Conservation (phyloP, 2,329 filamentous ascomycete genomes). For the Paradendryphiella salina region DNA sequence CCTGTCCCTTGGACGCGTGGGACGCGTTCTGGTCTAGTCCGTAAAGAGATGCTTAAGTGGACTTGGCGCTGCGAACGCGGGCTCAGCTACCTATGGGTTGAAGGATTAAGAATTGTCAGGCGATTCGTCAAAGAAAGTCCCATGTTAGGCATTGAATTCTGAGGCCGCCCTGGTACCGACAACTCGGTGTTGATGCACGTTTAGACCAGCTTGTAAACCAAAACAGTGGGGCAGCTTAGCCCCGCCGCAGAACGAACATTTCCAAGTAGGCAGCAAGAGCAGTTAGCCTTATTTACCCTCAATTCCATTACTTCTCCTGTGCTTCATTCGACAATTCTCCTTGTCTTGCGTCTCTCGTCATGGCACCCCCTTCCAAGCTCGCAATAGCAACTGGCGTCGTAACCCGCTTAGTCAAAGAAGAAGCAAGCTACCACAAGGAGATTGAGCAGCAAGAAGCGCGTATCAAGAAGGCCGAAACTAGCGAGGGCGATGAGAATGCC, state of each 20-base stretch:
- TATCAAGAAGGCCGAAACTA: conserved; percentile 67
- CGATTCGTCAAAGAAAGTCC: not conserved
- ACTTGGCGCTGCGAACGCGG: conserved; percentile 7
- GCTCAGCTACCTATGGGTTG: not conserved
- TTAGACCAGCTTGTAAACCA: conserved; percentile 2
- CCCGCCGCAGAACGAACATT: conserved; percentile 24
- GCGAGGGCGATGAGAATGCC: conserved; percentile 70
- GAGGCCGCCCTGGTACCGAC: not conserved
- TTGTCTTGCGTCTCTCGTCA: conserved; percentile 46
- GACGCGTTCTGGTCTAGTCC: conserved; percentile 32
- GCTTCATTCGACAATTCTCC: not conserved
- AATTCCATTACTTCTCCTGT: not conserved
- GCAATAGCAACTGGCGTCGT: conserved; percentile 79
- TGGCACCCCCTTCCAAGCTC: conserved; percentile 77
- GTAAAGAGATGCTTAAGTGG: conserved; percentile 11
- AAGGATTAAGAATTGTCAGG: not conserved
- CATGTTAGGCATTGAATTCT: not conserved
- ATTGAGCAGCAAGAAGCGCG: conserved; percentile 72
- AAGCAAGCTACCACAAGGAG: conserved; percentile 87
- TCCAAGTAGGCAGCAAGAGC: conserved; percentile 19
- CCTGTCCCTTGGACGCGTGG: conserved; percentile 25
- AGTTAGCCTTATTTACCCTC: not conserved
- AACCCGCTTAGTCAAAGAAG: conserved; percentile 85
- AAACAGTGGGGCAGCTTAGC: conserved; percentile 13
- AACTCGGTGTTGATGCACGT: not conserved